Conservation (phyloP, 1,284 basidiomycete genomes). For the Cryptococcus amylolentus region DNA sequence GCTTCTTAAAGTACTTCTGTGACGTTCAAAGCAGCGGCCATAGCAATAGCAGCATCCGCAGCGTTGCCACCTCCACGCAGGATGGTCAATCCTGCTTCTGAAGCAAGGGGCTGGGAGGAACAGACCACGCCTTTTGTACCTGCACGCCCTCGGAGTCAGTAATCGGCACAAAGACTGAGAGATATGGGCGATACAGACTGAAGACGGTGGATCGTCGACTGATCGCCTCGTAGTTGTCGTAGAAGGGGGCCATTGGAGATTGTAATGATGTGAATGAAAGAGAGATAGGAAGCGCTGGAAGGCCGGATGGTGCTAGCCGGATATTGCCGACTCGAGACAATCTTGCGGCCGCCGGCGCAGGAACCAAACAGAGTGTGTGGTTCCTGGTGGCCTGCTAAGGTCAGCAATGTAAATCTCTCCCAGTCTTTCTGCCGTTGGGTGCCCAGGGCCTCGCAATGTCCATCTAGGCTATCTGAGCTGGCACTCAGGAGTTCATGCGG, state of each 20-base stretch:
- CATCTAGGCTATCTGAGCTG: too few relatives aligned
- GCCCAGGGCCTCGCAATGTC: too few relatives aligned
- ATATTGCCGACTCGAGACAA: neutral
- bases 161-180: slow-evolving; percentile 47
- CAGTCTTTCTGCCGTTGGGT: too few relatives aligned
- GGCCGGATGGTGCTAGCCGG: neutral
- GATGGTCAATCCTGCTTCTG: slow-evolving; percentile 78
- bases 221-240: slow-evolving; percentile 12
- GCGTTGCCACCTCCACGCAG: slow-evolving; percentile 83
- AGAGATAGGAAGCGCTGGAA: too few relatives aligned
- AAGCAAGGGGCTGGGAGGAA: slow-evolving; percentile 79
- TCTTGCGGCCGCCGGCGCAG: too few relatives aligned
- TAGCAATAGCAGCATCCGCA: slow-evolving; percentile 41
- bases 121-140: slow-evolving; percentile 80
- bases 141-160: slow-evolving; percentile 43
- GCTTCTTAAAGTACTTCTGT: slow-evolving; percentile 4
- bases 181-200: slow-evolving; percentile 51
- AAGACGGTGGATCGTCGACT: slow-evolving; percentile 26
- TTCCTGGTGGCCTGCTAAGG: too few relatives aligned
- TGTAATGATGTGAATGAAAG: too few relatives aligned
- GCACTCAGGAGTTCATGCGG: too few relatives aligned
- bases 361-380: too few relatives aligned
- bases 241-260: neutral
- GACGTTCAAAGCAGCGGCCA: slow-evolving; percentile 18
- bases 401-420: too few relatives aligned